Percentiles rank a stretch among this genome's conserved stretches.
These are phyloP conservation scores for Xylaria multiplex DNA, from an alignment of 2,329 filamentous ascomycete genomes.

Conservation along the genomic window DNA sequence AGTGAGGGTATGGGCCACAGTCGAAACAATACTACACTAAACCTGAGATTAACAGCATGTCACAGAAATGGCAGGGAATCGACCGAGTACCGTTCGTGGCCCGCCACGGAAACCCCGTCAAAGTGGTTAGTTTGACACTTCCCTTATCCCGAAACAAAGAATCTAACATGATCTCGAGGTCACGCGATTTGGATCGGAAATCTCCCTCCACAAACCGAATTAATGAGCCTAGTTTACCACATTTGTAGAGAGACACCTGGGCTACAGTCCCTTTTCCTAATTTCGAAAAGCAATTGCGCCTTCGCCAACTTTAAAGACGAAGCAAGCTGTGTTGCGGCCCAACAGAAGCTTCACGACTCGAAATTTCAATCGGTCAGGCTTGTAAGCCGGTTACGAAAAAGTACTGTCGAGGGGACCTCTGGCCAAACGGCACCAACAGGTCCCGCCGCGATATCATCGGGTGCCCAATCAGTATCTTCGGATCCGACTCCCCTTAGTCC, in stretches of 20 bases:
- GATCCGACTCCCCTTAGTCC: constrained; percentile 33
- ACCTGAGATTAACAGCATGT: constrained; percentile 22
- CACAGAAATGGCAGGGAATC: constrained; percentile 48
- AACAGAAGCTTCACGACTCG: constrained; percentile 88
- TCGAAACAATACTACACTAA: neutral
- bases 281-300: constrained; percentile 96
- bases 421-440: constrained; percentile 65
- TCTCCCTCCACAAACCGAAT: constrained; percentile 81
- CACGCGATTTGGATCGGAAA: constrained; percentile 98
- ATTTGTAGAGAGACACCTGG: constrained; percentile 82
- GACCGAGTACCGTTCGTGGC: constrained; percentile 60
- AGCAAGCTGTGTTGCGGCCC: constrained; percentile 76
- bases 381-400: constrained; percentile 81
- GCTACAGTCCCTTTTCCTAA: constrained; percentile 90
- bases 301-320: constrained; percentile 96
- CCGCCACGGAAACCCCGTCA: constrained; percentile 68
- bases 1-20: constrained; percentile 46
- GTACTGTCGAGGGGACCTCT: constrained; percentile 52
- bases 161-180: constrained; percentile 57
- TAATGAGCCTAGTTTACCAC: constrained; percentile 88
- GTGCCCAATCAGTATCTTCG: constrained; percentile 36
- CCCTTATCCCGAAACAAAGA: constrained; percentile 12
- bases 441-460: constrained; percentile 57
- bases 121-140: constrained; percentile 60
- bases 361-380: constrained; percentile 86